Evolutionary conservation across 139 green algal genomes (phyloP).

Genomic region (Mychonastes homosphaera): DNA sequence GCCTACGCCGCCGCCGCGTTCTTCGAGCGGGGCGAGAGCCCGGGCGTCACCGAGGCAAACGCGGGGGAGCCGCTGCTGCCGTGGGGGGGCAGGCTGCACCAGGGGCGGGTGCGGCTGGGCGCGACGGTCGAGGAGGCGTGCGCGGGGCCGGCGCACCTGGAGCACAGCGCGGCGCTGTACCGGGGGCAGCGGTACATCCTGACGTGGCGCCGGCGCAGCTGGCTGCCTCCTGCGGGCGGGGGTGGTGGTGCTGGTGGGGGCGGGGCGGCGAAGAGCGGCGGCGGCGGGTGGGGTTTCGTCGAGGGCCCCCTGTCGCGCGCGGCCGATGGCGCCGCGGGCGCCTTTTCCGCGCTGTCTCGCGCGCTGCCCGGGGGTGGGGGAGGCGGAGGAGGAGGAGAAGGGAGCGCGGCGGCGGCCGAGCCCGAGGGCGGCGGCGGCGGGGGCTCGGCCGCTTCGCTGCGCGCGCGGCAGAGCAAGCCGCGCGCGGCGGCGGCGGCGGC

Average conservation of each 20-base stretch:
- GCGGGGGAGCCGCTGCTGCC: conserved; percentile 59
- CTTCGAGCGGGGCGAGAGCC: conserved; percentile 28
- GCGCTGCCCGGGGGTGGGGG: not conserved
- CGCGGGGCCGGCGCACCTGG: conserved; percentile 35
- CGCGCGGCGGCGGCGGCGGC: too few relatives aligned
- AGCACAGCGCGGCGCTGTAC: conserved; percentile 24
- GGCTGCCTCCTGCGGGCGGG: not conserved
- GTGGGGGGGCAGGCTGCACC: conserved; percentile 43
- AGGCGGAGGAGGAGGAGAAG: too few relatives aligned
- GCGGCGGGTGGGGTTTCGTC: not conserved
- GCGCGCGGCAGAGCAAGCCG: too few relatives aligned
- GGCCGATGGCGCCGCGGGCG: not conserved
- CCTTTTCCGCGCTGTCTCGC: not conserved
- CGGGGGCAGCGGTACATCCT: conserved; percentile 44
- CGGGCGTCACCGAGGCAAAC: conserved; percentile 55
- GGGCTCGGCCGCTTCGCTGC: too few relatives aligned
- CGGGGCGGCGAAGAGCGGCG: not conserved
- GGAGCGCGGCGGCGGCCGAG: too few relatives aligned
- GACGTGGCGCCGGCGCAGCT: conserved; percentile 33
- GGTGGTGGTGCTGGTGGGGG: not conserved
- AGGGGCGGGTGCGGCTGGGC: conserved; percentile 50
- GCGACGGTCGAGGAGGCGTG: conserved; percentile 59
- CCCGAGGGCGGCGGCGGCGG: too few relatives aligned
- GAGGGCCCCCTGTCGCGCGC: too few relatives aligned
- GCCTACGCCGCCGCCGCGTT: conserved; percentile 15